Base-by-base conservation (phyloP, 106 monocot species). In the Chionographis japonica region DNA sequence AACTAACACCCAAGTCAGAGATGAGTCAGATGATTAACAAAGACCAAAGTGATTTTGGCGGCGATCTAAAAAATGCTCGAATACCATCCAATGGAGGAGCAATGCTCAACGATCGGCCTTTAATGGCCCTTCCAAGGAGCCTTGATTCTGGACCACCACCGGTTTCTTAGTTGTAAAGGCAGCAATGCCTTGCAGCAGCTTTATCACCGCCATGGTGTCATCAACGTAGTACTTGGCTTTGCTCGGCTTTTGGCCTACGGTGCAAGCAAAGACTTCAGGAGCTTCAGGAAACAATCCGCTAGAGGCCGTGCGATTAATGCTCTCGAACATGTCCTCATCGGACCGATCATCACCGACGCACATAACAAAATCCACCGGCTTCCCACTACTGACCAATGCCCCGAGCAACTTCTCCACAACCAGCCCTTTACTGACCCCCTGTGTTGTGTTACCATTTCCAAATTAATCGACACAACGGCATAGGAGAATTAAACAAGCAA, bases 251-350 rank as follows among this genome's bases (percentile, higher is more conserved):
- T 77, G 82, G n/a, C 82, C 82, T 27, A 82, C 82, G 3, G 82
- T 67, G 58, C 82, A 82, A 13, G 82, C 82, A 54, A 82, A 82
- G 0, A 82, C 68, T 54, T 72, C 72, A 6, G 68, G 62, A 40
- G 18, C 63, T 1, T 12, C 15, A 1, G 82, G 40, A 68, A 77
- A 56, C 10, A 58, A 54, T 6, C 16, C 58, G 14, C 68, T 61
- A 6, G 58, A 49, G 0, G 62, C 20, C 11, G 65, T 63, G 61
- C 12, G 63, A 11, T 57, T 60, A 11, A 77, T 78, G 61, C 63
- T 70, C 42, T 83, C 74, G 60, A 83, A 83, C 82, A 83, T 83
- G 41, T 78, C 82, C 69, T 83, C 82, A 40, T 83, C 82, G 0
- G 82, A 83, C 14, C 82, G 56, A 53, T 83, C 82, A 60, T 83